phyloP scores from a whole-genome alignment of 164 flowering plant genomes.

The Piper betle region DNA sequence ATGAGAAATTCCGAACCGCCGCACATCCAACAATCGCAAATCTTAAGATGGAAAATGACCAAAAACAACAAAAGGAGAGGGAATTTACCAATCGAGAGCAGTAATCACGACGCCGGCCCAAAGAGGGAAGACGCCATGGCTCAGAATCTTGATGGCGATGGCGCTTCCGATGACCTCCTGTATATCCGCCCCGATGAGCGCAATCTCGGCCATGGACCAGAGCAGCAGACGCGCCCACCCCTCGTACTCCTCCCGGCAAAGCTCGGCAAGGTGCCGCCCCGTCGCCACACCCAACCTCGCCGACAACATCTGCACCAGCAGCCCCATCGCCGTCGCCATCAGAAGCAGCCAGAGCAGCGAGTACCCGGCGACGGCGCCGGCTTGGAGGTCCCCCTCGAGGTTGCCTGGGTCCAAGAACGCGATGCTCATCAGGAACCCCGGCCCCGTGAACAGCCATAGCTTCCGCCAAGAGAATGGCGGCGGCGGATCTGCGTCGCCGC shows the following conservation, averaged over 20 bases:
- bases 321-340: slow-evolving; percentile 54
- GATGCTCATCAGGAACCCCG: slow-evolving; percentile 53
- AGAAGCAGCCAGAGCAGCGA: slow-evolving; percentile 49
- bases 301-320: slow-evolving; percentile 45
- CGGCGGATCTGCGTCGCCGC: background rate
- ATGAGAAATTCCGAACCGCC: background rate
- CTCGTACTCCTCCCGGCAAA: slow-evolving; percentile 50
- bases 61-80: background rate
- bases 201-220: slow-evolving; percentile 67
- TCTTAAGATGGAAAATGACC: too few relatives aligned
- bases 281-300: slow-evolving; percentile 46
- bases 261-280: slow-evolving; percentile 46
- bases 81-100: slow-evolving; percentile 45
- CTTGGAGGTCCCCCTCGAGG: slow-evolving; percentile 50
- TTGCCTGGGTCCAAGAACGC: slow-evolving; percentile 61
- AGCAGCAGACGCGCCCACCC: slow-evolving; percentile 29
- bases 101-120: slow-evolving; percentile 67
- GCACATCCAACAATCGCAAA: too few relatives aligned
- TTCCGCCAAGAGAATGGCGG: slow-evolving; percentile 49
- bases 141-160: slow-evolving; percentile 45
- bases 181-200: slow-evolving; percentile 55
- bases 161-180: slow-evolving; percentile 69
- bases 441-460: slow-evolving; percentile 49
- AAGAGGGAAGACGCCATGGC: slow-evolving; percentile 46
- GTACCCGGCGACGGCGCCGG: slow-evolving; percentile 59